A percentile compares a stretch with the other conserved stretches of the same genome.
Conservation (phyloP, 2,329 filamentous ascomycete species). For the Pseudogymnoascus sp. region DNA sequence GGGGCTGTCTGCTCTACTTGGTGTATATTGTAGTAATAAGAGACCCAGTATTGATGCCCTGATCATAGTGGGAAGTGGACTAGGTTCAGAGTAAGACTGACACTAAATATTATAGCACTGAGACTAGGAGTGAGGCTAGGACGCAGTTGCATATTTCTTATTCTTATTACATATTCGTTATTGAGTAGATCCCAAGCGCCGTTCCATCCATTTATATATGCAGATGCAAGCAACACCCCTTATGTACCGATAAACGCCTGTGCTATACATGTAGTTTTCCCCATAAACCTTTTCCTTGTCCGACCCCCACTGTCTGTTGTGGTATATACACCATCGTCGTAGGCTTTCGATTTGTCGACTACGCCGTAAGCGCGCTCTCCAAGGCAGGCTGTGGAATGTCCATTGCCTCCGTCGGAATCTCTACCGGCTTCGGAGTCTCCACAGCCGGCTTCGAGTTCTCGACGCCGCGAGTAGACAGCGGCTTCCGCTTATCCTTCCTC, state of each 20-base stretch:
- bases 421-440: background rate
- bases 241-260: background rate
- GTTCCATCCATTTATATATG: background rate
- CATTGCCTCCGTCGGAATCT: background rate
- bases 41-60: background rate
- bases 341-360: background rate
- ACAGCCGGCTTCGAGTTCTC: constrained; percentile 3
- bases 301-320: background rate
- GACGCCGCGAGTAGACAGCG: constrained; percentile 7
- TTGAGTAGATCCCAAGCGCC: background rate
- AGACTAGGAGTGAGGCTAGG: background rate
- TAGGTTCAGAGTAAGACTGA: background rate
- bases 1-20: background rate
- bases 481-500: constrained; percentile 14
- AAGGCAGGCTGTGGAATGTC: background rate
- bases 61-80: background rate
- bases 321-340: background rate
- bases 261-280: background rate
- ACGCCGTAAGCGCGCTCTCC: background rate
- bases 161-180: background rate
- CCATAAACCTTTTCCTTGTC: background rate
- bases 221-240: background rate
- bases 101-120: background rate
- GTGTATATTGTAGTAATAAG: background rate
- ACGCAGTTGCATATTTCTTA: background rate